phyloP scores from a whole-genome alignment of 768 basidiomycete genomes.

The Dentipellis sp. region DNA sequence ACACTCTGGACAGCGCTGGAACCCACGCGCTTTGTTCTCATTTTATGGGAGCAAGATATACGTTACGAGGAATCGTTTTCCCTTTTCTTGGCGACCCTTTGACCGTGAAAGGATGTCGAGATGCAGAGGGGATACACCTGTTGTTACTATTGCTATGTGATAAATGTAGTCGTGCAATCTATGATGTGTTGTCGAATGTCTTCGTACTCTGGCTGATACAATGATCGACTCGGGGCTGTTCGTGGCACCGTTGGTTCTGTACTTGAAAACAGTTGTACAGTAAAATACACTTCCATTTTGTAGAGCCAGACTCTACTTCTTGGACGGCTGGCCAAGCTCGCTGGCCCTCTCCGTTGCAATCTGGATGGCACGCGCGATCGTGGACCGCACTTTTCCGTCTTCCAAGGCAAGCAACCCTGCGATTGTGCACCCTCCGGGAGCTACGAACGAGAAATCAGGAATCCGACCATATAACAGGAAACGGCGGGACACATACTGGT shows the following conservation, averaged over 20 bases:
- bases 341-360: conserved; percentile 86
- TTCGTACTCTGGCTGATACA: no score
- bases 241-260: no score
- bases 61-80: conserved; percentile 10
- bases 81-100: conserved; percentile 20
- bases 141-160: conserved; percentile 9
- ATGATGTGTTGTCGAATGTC: no score
- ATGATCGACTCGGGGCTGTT: no score
- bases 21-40: conserved; percentile 79
- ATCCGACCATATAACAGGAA: neutral
- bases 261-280: neutral
- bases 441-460: conserved; percentile 30
- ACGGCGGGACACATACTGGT: conserved; percentile 57
- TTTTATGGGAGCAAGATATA: conserved; percentile 87
- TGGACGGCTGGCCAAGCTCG: conserved; percentile 66
- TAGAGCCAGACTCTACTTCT: conserved; percentile 28
- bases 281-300: neutral
- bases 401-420: conserved; percentile 94
- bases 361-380: conserved; percentile 92
- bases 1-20: conserved; percentile 91
- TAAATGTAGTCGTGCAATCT: neutral
- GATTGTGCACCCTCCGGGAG: conserved; percentile 97
- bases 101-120: conserved; percentile 6
- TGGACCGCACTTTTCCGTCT: conserved; percentile 87
- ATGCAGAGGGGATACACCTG: conserved; percentile 18